Percentiles rank a stretch among this genome's conserved stretches.
These are phyloP conservation scores for Geotrichum klebahnii DNA, from an alignment of 1,139 yeast genomes.

Conservation along the genomic window DNA sequence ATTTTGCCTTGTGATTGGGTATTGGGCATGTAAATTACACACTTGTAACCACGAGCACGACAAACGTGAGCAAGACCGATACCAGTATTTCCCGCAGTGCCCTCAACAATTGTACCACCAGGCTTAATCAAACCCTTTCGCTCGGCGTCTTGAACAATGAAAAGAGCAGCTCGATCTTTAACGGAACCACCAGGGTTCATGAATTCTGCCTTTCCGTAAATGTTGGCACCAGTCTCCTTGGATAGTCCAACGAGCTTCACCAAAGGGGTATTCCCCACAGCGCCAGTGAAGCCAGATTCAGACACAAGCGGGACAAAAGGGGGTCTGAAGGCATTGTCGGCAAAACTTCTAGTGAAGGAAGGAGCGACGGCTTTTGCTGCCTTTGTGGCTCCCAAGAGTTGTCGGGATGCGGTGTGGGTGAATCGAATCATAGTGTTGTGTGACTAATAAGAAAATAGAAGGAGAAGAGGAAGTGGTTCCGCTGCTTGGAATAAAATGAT, in stretches of 20 bases:
- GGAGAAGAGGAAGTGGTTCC: too few species aligned
- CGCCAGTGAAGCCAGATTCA: slow-evolving; percentile 61
- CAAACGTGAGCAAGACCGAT: slow-evolving; percentile 88
- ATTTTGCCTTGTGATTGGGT: slow-evolving; percentile 78
- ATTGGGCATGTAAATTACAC: slow-evolving; percentile 85
- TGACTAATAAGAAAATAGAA: neutral
- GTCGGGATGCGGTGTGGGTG: slow-evolving; percentile 1
- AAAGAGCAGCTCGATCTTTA: slow-evolving; percentile 86
- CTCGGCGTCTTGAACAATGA: slow-evolving; percentile 76
- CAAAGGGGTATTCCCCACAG: slow-evolving; percentile 86
- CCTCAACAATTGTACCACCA: slow-evolving; percentile 70
- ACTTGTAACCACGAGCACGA: slow-evolving; percentile 74
- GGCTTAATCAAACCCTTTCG: slow-evolving; percentile 57
- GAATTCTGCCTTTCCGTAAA: slow-evolving; percentile 85
- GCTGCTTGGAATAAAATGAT: too few species aligned
- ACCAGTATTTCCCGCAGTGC: slow-evolving; percentile 81
- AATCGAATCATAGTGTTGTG: neutral
- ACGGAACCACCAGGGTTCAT: slow-evolving; percentile 95
- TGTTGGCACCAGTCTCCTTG: slow-evolving; percentile 61
- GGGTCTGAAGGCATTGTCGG: slow-evolving; percentile 23
- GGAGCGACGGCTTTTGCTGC: too few species aligned
- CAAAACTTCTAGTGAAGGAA: slow-evolving; percentile 5
- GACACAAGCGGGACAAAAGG: slow-evolving; percentile 63
- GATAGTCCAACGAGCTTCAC: slow-evolving; percentile 62
- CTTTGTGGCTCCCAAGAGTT: neutral